Evolutionary conservation across 1,284 basidiomycete genomes (phyloP).

Genomic region (Cryptococcus depauperatus): DNA sequence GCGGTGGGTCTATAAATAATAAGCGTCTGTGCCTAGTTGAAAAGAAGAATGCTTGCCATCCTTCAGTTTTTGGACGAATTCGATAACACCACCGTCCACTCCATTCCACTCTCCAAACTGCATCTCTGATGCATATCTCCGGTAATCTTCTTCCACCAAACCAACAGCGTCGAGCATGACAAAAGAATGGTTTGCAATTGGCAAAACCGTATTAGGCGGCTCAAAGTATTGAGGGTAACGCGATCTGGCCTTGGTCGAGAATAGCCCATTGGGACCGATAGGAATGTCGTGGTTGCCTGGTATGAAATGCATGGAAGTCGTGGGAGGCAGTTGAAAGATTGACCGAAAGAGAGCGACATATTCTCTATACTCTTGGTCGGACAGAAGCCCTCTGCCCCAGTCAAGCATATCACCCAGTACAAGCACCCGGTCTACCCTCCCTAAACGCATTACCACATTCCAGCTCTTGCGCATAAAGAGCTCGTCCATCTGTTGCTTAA

Average conservation of each 20-base stretch:
- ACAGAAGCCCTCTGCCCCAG: conserved; percentile 56
- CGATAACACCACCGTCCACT: conserved; percentile 54
- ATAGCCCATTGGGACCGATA: conserved; percentile 52
- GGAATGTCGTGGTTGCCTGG: conserved; percentile 82
- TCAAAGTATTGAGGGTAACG: conserved; percentile 56
- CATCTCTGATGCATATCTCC: conserved; percentile 52
- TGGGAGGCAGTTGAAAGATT: conserved; percentile 51
- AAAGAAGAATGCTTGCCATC: conserved; percentile 44
- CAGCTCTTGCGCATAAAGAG: conserved; percentile 67
- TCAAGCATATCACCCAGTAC: conserved; percentile 75
- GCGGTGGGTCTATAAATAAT: conserved; percentile 23
- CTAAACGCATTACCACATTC: conserved; percentile 53
- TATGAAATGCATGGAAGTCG: conserved; percentile 55
- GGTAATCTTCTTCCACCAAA: conserved; percentile 66
- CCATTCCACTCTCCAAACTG: conserved; percentile 56
- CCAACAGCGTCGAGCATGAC: conserved; percentile 67
- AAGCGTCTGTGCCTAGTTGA: not conserved
- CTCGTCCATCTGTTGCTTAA: conserved; percentile 56
- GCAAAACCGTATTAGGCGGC: conserved; percentile 32
- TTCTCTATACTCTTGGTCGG: conserved; percentile 54
- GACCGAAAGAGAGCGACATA: conserved; percentile 57
- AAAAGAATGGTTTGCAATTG: conserved; percentile 61
- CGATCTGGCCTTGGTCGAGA: conserved; percentile 54
- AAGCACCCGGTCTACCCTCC: conserved; percentile 63
- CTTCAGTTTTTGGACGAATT: conserved; percentile 59